Base-by-base conservation (phyloP, 805 yeast species). In the Saccharomyces kudriavzevii region DNA sequence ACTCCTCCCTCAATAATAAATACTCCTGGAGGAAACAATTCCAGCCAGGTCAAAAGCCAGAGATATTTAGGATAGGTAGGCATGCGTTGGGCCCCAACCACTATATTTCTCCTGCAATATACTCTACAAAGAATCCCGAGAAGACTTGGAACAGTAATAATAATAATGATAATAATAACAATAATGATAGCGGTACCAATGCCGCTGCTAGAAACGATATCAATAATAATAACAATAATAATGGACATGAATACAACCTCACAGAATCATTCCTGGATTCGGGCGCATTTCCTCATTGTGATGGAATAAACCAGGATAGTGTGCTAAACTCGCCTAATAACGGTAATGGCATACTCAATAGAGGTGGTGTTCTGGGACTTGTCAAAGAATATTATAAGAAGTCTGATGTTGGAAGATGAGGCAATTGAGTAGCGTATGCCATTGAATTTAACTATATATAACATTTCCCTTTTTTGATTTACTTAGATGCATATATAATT, bases 331-430 rank as follows among this genome's bases (percentile, higher is more conserved):
- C 43, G 13, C 11, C 22, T 29, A 26, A 9, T 17, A 29, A 20
- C 13, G 14, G 25, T 25, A 40, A 25, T 5, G 35, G n/a, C 3
- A 35, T 6, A 35, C 43, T n/a, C 24, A 43, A 43, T 8, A 45
- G 51, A 3, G 58, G 50, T 4, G 92, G 92, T 0, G 94, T 83
- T n/a, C 73, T 84, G 46, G 95, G 94, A 1, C 76, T 90, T 71
- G 76, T 90, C 48, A 89, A 88, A 65, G 90, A 89, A 63, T 84
- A 88, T 56, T 89, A 89, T 65, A 84, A 77, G 52, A 70, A 71
- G 53, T 68, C 74, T 14, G 74, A 70, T 49, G 58, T 67, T 25
- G 65, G 62, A 8, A 52, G 62, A 49, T 62, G 50, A 53, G 22
- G 13, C 22, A 20, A 17, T 6, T 35, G 24, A 17, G 43, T 10